phyloP scores from a whole-genome alignment of 108 stramenopile species.

The Parmales sp. region DNA sequence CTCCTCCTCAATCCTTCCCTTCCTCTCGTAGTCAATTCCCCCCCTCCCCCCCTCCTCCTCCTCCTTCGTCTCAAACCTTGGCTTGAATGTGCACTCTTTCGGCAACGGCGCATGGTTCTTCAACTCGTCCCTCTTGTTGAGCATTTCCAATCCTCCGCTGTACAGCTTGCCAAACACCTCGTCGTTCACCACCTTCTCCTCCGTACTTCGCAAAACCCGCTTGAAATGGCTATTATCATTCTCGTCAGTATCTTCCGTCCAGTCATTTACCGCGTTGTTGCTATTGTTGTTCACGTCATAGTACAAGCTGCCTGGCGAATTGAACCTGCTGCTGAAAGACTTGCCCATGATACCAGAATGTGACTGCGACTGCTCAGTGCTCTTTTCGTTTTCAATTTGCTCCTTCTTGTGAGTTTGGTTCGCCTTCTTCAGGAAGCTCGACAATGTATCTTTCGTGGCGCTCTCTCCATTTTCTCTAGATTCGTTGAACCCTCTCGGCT shows the following conservation, averaged over 20 bases:
- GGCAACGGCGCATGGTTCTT: neutral
- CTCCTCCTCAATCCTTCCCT: neutral
- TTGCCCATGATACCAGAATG: too few relatives aligned
- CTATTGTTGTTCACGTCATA: neutral
- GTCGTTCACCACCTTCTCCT: neutral
- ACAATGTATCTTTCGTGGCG: neutral
- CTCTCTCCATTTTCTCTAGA: neutral
- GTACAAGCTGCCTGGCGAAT: neutral
- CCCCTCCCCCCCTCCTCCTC: neutral
- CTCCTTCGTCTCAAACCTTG: neutral
- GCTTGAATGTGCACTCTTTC: neutral
- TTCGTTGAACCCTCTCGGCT: neutral
- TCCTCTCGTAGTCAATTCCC: neutral
- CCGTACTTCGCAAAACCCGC: neutral
- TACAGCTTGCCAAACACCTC: neutral
- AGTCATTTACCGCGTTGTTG: neutral
- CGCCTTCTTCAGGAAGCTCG: neutral
- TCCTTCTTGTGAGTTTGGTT: neutral
- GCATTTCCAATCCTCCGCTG: neutral
- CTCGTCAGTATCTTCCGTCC: neutral
- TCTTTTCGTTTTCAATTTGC: neutral
- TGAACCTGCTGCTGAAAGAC: neutral
- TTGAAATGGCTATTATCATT: neutral
- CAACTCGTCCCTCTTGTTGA: neutral
- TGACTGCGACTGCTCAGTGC: too few relatives aligned